Evolutionary conservation across 495 filamentous ascomycete species (phyloP), one percentile per base, ranked within the genome.

Genomic region (Pyronema omphalodes): DNA sequence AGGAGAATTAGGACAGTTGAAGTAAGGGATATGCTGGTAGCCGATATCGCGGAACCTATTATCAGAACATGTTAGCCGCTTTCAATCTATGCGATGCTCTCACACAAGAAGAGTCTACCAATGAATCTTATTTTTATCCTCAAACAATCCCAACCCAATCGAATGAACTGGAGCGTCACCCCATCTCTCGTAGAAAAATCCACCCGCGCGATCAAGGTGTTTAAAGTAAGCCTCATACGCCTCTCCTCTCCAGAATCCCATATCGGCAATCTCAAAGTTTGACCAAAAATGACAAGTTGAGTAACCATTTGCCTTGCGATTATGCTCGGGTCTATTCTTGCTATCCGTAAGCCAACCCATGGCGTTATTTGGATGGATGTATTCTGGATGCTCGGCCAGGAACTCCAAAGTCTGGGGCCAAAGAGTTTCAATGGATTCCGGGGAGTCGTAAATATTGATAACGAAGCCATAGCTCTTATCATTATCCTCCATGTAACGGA

Each of bases 221-320:
- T 94, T 81, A 70, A 99, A 99, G 67, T 95, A 99, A 51, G 87
- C 85, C 66, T 89, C 82, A 67, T 99, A 99, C 49, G 77, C 74
- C 67, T 88, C 78, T 60, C 87, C 83, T 9, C 93, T 75, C 86
- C 88, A 99, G 71, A 99, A 95, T 56, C 75, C 77, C 78, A 99
- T 79, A 66, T 94, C 88, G 36, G 79, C 93, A 60, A 99, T 93
- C 70, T 99, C 93, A 63, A 99, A 99, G 70, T 99, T 99, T 55
- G 80, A 87, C 93, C 93, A 99, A 73, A 99, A 99, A 69, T 99
- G 93, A 67, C 93, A 99, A n/a, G 93, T 98, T 9, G 85, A 91
- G 73, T 95, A 98, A 37, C 91, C 91, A 55, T 91, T 80, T 34
- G 86, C 88, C 47, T 79, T 76, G 15, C 70, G 57, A 60, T 82